Evolutionary conservation across 371 early-diverging fungal genomes (phyloP), one percentile per base, ranked within the genome.

Genomic region (Cokeromyces recurvatus): DNA sequence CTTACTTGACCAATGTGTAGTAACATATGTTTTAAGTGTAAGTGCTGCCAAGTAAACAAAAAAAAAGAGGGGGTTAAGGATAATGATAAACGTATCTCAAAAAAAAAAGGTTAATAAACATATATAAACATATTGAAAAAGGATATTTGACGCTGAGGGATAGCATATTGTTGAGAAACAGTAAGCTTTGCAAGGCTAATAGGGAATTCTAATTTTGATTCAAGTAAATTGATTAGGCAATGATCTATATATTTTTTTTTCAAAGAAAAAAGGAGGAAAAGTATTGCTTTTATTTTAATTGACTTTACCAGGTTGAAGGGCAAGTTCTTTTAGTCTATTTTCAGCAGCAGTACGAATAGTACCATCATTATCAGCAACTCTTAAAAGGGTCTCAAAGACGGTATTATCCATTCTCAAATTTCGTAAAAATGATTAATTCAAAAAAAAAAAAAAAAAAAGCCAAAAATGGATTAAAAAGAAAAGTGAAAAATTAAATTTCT

Each of bases 81-180:
- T 40, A 43, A 48, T 20, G 23, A 2, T 3, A 11, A 27, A 31
- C 27, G 29, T 5, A 35, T 32, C 34, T 40, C n/a, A 34, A n/a
- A n/a, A n/a, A 7, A 19, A 7, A 40, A n/a, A 52, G 3, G 1
- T n/a, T n/a, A n/a, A n/a, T n/a, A n/a, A n/a, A 29, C 14, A 29
- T 47, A 16, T n/a, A 14, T 12, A 24, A 19, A 31, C 21, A 24
- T 32, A 15, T 16, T 41, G 12, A 48, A 63, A 76, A 80, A 80
- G 81, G 81, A 80, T 65, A 82, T 78, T 64, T 90, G 93, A 47
- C 91, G 84, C 41, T 87, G 78, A n/a, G 84, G 71, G 39, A 78
- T 46, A 9, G 75, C 70, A 38, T 79, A 68, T 46, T 84, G 82
- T 31, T 73, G 74, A n/a, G 87, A 71, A 7, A 85, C 58, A 0